phyloP scores from a whole-genome alignment of 169 alveolate species.

The Theileria annulata region DNA sequence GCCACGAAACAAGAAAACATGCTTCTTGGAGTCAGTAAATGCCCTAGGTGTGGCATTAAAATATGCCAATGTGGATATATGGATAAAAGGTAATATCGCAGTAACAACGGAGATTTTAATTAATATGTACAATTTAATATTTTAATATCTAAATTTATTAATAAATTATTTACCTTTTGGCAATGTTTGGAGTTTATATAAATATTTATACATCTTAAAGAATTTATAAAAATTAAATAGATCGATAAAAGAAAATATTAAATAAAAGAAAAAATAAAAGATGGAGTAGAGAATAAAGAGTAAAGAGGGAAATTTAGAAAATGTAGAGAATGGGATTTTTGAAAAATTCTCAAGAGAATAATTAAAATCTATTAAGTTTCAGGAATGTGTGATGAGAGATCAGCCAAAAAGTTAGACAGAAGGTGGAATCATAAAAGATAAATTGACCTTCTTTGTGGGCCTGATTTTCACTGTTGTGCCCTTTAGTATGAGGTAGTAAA shows the following conservation, averaged over 20 bases:
- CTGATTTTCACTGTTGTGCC: slow-evolving; percentile 41
- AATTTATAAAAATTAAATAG: neutral
- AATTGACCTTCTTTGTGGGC: slow-evolving; percentile 15
- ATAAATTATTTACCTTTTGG: neutral
- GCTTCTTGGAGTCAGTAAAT: slow-evolving; percentile 56
- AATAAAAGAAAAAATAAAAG: neutral
- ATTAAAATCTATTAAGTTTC: neutral
- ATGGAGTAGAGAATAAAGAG: neutral
- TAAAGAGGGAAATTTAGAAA: neutral
- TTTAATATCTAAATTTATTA: no score
- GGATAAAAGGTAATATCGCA: slow-evolving; percentile 29
- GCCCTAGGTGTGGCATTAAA: slow-evolving; percentile 68
- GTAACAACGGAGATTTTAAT: neutral
- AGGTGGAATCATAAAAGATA: slow-evolving; percentile 4
- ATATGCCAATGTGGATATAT: slow-evolving; percentile 68
- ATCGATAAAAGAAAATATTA: neutral
- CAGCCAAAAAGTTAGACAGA: neutral
- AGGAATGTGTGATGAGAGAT: neutral
- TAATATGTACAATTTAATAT: neutral
- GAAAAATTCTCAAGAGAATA: neutral
- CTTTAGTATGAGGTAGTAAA: slow-evolving; percentile 24
- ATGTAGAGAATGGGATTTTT: neutral
- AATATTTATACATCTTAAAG: neutral
- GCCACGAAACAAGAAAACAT: slow-evolving; percentile 52
- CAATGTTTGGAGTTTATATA: no score